These are phyloP conservation scores for Trichosporon asahii DNA, from an alignment of 1,284 basidiomycete species.

Conservation along the genomic window DNA sequence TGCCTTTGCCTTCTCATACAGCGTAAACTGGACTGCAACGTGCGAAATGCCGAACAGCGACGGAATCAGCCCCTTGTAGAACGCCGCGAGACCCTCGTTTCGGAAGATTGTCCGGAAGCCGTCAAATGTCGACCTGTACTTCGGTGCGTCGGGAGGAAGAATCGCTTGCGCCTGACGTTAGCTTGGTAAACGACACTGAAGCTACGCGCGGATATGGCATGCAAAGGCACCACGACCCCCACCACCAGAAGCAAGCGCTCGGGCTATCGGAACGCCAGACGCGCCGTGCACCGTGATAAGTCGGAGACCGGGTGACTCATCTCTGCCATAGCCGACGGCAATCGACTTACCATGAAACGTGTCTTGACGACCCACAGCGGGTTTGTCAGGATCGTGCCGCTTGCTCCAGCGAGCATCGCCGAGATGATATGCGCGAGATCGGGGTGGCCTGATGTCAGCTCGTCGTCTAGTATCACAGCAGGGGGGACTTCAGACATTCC, in stretches of 20 bases:
- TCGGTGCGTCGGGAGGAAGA: constrained; percentile 67
- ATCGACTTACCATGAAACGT: constrained; percentile 80
- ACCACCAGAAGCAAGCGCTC: background rate
- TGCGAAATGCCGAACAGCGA: constrained; percentile 84
- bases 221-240: background rate
- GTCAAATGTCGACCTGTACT: constrained; percentile 81
- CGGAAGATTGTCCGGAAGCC: constrained; percentile 81
- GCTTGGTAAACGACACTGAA: background rate
- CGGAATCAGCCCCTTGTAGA: constrained; percentile 86
- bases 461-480: background rate
- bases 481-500: background rate
- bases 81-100: constrained; percentile 75
- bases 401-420: constrained; percentile 86
- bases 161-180: constrained; percentile 46
- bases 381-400: constrained; percentile 85
- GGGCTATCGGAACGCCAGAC: background rate
- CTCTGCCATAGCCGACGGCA: background rate
- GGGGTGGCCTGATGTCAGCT: constrained; percentile 27
- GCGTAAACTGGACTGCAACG: constrained; percentile 90
- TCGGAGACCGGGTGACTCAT: background rate
- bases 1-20: constrained; percentile 87
- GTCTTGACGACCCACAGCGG: constrained; percentile 97
- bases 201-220: background rate
- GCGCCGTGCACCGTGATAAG: background rate
- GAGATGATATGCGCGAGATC: constrained; percentile 68